Evolutionary conservation across 2,329 filamentous ascomycete species (phyloP), one percentile per base, ranked within the genome.

Genomic region (Pestalotiopsis sp.): DNA sequence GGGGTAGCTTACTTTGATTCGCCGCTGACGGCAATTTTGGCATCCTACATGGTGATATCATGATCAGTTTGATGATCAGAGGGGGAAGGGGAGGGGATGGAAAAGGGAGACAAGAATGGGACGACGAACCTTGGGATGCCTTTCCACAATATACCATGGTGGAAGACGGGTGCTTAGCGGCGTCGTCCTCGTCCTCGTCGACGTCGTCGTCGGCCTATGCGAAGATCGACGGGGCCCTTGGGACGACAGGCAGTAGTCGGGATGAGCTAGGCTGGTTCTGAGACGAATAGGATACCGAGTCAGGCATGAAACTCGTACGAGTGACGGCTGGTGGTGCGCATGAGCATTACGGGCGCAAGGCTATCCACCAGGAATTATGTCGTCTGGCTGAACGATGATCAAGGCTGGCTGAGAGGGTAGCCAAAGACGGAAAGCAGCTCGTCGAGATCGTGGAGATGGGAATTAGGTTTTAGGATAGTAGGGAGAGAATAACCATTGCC

Each of bases 91-190:
- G 31, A 9, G 31, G 2, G 20, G 27, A 13, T 31, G 20, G 20
- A 23, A 20, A 12, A 27, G 9, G 31, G 36, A 52, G 45, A 52
- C 17, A 52, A 20, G 7, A n/a, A 52, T 17, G 25, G 27, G 13
- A 36, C 20, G 59, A 67, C 65, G 65, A 65, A 68, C 85, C 85
- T 74, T 86, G 82, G 6, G 86, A 87, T 72, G 86, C 86, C 76
- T 87, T 88, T 59, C 86, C 86, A 72, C 86, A 87, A 77, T 87
- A 87, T 61, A 87, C 85, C 86, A 88, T 87, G 74, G 72, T 74
- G 27, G 6, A 65, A 56, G 45, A 25, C n/a, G 39, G 38, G 61
- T 31, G 52, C 17, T 20, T 23, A n/a, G 45, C 45, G 17, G 45
- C 45, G 9, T 52, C 14, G 17, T 52, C 6, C 11, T 52, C 17